Evolutionary conservation across 768 basidiomycete species (phyloP), one percentile per base, ranked within the genome.

Genomic region (Lentinula lateritia): DNA sequence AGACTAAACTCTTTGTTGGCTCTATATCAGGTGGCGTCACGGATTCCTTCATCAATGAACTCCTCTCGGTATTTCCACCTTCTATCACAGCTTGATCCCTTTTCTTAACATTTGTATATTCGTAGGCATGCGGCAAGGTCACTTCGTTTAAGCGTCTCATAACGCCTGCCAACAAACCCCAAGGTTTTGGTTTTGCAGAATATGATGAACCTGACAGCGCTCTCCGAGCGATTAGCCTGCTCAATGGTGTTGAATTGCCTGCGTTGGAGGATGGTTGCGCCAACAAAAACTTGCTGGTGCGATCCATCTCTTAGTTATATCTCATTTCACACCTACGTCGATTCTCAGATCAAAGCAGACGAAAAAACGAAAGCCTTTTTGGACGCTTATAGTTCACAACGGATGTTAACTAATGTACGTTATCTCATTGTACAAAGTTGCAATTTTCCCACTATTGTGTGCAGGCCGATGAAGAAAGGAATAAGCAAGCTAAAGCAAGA

Each of bases 121-220:
- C 13, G 18, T 62, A 98, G 95, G 88, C 95, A 34, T 98, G 94
- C 67, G 97, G 97, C 13, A 85, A 88, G 3, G 78, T 98, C 62
- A 86, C 87, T 62, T 93, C 92, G 0, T 92, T 99, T 76, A 98
- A 95, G 67, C 88, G 95, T 15, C 86, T 95, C 23, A 91, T 92
- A 50, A 95, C 94, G 1, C 92, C 94, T 28, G 88, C 91, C 16
- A 93, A 95, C 69, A 93, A 95, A 72, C 91, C 95, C 6, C 92
- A 95, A 77, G 94, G 93, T 2, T 98, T 98, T 70, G 97, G 95
- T 9, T 99, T 98, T 74, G 96, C 93, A 53, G 92, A 96, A 72
- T 98, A 85, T 70, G 92, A 95, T 71, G 95, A 95, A 59, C 93
- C 96, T 13, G 92, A 95, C 71, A 87, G 89, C 63, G 95, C 97